Evolutionary conservation across 768 basidiomycete genomes (phyloP).

Genomic region (Suillus bovinus): DNA sequence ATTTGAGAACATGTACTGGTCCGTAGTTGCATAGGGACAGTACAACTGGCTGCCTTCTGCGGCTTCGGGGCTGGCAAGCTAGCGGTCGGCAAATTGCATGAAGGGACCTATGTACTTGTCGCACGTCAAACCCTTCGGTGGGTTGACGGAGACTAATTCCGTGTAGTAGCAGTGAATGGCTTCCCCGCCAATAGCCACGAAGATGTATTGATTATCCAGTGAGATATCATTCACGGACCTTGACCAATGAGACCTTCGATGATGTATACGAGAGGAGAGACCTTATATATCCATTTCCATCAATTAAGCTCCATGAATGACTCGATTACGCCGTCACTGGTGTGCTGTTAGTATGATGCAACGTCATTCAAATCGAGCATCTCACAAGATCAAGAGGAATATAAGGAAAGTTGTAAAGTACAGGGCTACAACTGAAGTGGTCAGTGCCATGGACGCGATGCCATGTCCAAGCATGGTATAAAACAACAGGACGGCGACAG

Average conservation of each 20-base stretch:
- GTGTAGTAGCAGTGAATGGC: constrained; percentile 59
- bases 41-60: constrained; percentile 67
- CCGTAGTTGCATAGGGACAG: constrained; percentile 64
- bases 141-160: constrained; percentile 73
- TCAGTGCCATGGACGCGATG: constrained; percentile 60
- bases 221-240: constrained; percentile 36
- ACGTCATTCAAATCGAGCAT: not conserved
- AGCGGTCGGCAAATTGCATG: constrained; percentile 62
- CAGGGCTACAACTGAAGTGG: constrained; percentile 58
- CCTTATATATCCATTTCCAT: constrained; percentile 71
- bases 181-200: constrained; percentile 50
- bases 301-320: constrained; percentile 60
- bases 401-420: constrained; percentile 59
- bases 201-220: not conserved
- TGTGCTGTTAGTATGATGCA: not conserved
- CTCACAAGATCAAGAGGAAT: constrained; percentile 57
- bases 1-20: constrained; percentile 41
- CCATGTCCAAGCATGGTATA: constrained; percentile 63
- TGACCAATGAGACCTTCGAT: constrained; percentile 47
- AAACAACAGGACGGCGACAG: constrained; percentile 56
- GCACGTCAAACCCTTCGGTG: constrained; percentile 77
- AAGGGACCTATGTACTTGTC: constrained; percentile 69
- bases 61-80: constrained; percentile 66
- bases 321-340: constrained; percentile 62
- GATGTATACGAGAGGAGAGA: constrained; percentile 57